Evolutionary conservation across 2,329 filamentous ascomycete species (phyloP).

Genomic region (Colletotrichum agaves): DNA sequence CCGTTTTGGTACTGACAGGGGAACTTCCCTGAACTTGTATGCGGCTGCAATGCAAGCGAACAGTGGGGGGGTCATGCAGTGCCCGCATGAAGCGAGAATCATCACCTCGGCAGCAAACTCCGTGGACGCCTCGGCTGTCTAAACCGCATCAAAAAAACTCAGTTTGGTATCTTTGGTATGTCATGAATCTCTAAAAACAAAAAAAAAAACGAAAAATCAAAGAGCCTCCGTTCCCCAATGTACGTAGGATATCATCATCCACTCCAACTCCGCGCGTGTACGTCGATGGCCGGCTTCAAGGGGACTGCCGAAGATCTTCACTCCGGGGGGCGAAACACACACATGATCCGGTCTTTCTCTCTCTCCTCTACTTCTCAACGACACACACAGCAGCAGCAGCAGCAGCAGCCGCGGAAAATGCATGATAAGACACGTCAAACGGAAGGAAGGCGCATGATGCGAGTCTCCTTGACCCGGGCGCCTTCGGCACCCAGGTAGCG

Average conservation of each 20-base stretch:
- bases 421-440: background rate
- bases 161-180: conserved; percentile 5
- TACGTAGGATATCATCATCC: background rate
- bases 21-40: background rate
- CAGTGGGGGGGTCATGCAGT: background rate
- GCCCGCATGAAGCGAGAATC: background rate
- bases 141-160: background rate
- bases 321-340: no score
- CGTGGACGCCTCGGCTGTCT: no score
- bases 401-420: background rate
- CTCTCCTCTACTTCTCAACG: no score
- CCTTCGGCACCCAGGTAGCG: background rate
- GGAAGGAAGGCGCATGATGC: background rate
- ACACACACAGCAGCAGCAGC: background rate
- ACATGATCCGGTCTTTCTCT: background rate
- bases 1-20: background rate
- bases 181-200: background rate
- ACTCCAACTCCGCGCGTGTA: background rate
- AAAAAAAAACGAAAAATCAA: no score
- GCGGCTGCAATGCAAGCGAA: background rate
- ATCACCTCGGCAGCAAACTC: background rate
- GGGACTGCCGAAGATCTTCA: background rate
- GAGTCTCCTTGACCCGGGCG: background rate
- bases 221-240: background rate
- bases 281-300: background rate